Evolutionary conservation across 2,329 filamentous ascomycete species (phyloP).

Genomic region (Neospermospora avenae): DNA sequence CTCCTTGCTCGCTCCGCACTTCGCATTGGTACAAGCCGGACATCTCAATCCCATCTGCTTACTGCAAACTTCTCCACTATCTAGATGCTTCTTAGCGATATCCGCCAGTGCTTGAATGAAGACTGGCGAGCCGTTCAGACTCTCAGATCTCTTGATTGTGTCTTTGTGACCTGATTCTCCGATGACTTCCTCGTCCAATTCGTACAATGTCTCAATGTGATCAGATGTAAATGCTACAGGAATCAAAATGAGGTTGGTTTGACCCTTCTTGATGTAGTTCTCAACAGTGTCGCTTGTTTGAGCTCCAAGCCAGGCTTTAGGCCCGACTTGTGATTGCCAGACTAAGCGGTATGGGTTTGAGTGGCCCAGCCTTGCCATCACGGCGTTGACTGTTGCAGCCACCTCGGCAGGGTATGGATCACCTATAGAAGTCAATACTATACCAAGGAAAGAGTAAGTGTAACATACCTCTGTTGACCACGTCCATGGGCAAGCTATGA

Average conservation of each 20-base stretch:
- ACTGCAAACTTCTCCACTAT: constrained; percentile 65
- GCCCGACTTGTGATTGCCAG: constrained; percentile 98
- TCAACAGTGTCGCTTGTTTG: constrained; percentile 88
- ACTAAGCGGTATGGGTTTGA: constrained; percentile 89
- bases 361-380: constrained; percentile 89
- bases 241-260: constrained; percentile 86
- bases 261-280: constrained; percentile 83
- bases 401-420: constrained; percentile 96
- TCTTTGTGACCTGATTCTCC: constrained; percentile 76
- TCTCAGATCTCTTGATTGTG: constrained; percentile 85
- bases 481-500: constrained; percentile 94
- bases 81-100: constrained; percentile 76
- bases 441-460: background rate
- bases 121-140: constrained; percentile 82
- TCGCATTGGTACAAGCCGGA: constrained; percentile 87
- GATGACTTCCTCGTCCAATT: constrained; percentile 93
- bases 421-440: constrained; percentile 45
- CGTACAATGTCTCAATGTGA: constrained; percentile 95
- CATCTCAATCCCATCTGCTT: constrained; percentile 87
- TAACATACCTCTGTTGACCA: constrained; percentile 78
- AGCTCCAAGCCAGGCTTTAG: constrained; percentile 90
- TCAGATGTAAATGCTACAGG: constrained; percentile 99
- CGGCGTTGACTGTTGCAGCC: constrained; percentile 89
- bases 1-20: constrained; percentile 74
- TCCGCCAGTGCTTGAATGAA: constrained; percentile 91